Evolutionary conservation across 768 basidiomycete species (phyloP), one percentile per base, ranked within the genome.

Genomic region (Phanerochaete carnosa): DNA sequence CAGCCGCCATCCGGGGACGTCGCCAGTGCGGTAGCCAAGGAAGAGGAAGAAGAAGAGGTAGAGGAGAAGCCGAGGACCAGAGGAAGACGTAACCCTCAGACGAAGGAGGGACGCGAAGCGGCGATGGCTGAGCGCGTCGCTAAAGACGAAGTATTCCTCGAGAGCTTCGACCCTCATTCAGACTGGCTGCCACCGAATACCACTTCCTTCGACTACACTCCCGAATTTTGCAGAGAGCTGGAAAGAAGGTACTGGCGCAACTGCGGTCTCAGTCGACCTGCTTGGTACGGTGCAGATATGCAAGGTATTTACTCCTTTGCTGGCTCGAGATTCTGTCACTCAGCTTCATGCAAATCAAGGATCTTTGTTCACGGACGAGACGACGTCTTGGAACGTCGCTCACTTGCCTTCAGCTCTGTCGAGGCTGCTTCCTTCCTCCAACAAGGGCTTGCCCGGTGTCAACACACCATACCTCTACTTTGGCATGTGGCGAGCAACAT

Each of bases 401-500:
- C 81, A 87, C 70, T 84, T 99, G 12, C 89, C 89, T 30, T 97
- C 95, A 39, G 81, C 93, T 1, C 83, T 99, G 25, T 87, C 89
- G 11, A 87, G 94, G 3, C 77, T 97, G 28, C 76, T 94, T 0
- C 91, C 90, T 0, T 70, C 83, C 13, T 80, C 86, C 7, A 76
- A 79, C 39, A 83, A 88, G 55, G 84, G 88, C 43, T 77, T 99
- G 28, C 95, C 96, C 0, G 97, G 97, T 9, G 97, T 99, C 51
- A 98, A 98, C 69, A 89, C 94, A 2, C 96, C 96, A 0, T 98
- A 98, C 72, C 83, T 98, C 1, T 98, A 98, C 74, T 98, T 95
- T 71, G 97, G 97, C 64, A 98, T 98, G 95, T 99, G 97, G 97
- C 82, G 95, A 54, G 96, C 96, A 25, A 94, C 94, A 0, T 98